Evolutionary conservation across 2,329 filamentous ascomycete genomes (phyloP).

Genomic region (Paecilomyces dactylethromorphus): DNA sequence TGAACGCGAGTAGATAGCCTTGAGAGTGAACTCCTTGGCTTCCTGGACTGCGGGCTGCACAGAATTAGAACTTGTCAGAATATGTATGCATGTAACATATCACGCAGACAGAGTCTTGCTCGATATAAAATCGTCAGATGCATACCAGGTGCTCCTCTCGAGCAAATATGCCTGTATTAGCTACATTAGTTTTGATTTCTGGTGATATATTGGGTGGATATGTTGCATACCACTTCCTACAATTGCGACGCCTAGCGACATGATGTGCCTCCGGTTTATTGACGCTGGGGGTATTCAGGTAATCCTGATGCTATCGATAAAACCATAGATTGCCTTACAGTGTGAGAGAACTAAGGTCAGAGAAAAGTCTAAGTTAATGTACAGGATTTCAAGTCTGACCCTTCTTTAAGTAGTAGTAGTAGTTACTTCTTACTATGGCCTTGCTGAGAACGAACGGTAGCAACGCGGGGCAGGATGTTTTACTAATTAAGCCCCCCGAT

Average conservation of each 20-base stretch:
- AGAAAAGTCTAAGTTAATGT: background rate
- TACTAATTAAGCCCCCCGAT: background rate
- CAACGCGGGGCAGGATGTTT: background rate
- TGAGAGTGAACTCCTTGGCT: conserved; percentile 39
- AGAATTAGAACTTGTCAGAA: conserved; percentile 1
- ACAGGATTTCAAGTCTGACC: background rate
- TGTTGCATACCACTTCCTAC: conserved; percentile 42
- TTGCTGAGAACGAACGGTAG: background rate
- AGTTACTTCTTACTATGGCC: background rate
- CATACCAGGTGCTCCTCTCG: conserved; percentile 49
- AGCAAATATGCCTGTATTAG: conserved; percentile 46
- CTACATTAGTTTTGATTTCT: conserved; percentile 3
- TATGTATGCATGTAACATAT: background rate
- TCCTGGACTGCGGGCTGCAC: conserved; percentile 46
- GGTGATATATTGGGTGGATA: background rate
- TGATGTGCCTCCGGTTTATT: conserved; percentile 7
- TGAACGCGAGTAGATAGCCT: conserved; percentile 55
- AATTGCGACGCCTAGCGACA: conserved; percentile 44
- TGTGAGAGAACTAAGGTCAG: background rate
- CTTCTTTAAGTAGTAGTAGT: background rate
- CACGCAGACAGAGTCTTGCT: background rate
- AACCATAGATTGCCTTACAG: background rate
- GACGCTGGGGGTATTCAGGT: too few species aligned
- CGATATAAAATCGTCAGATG: background rate
- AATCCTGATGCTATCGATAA: background rate